Base-by-base conservation (phyloP, 140 eudicot species). In the Stevia rebaudiana region DNA sequence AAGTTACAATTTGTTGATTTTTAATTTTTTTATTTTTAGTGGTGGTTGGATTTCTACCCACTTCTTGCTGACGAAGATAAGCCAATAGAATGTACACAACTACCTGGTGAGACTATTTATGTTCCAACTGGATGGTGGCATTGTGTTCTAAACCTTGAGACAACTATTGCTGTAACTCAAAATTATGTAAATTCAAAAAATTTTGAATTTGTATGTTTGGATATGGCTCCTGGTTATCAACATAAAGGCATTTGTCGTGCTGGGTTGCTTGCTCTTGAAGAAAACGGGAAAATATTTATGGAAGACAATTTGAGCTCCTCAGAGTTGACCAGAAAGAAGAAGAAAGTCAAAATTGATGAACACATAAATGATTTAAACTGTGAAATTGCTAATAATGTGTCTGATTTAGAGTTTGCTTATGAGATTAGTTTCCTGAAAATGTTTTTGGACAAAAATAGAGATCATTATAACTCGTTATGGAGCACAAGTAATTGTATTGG, bases 41-140 rank as follows among this genome's bases (percentile, higher is more conserved):
- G 98, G 98, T 91, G 98, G 98, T 85, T 91, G 74, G 96, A 91
- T 28, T 91, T 69, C 72, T 91, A 91, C 71, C 98, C 98, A 49
- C 95, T 87, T 61, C 92, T 91, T 50, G 80, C 92, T 55, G 89
- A 81, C 17, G 84, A 80, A 64, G 92, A 87, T 49, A 91, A 84
- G 78, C 98, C 98, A 43, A 84, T 91, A 74, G 98, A 91, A 66
- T 87, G 88, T 61, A 91, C 96, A 40, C 98, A 91, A 40, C 76
- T 84, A 74, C 98, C 98, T 44, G 98, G 98, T 2, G 98, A 91
- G 82, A 91, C 96, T 11, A 87, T 91, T 31, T 87, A 73, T 61
- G 96, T 91, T 49, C 98, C 98, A 63, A 91, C 89, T 70, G 98
- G 98, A 51, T 91, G 98, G 98, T 91, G 98, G 98, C 98, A 91